Evolutionary conservation across 23 red algal genomes (phyloP).

Genomic region (Gracilaria gracilis): DNA sequence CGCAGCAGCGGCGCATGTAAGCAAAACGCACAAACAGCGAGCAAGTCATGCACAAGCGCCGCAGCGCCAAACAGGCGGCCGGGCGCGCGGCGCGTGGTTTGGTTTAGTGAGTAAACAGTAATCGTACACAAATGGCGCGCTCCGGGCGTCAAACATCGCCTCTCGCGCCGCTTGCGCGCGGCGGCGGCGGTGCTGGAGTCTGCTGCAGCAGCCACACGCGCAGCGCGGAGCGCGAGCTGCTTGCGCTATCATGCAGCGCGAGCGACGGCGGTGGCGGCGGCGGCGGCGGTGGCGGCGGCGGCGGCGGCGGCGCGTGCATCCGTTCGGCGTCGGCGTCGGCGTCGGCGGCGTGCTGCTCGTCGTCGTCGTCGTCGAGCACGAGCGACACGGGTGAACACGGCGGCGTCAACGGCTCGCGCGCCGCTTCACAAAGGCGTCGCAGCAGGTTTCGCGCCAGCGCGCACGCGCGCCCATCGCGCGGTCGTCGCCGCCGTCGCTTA

Average conservation of each 20-base stretch:
- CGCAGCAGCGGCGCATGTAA: no score
- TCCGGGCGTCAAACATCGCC: no score
- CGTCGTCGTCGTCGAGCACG: background rate
- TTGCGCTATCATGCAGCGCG: background rate
- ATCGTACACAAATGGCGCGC: no score
- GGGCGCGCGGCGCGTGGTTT: no score
- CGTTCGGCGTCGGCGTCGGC: background rate
- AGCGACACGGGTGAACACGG: background rate
- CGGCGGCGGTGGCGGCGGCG: background rate
- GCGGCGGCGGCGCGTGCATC: background rate
- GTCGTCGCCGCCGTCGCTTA: background rate
- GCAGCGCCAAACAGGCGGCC: no score
- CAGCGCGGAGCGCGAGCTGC: no score
- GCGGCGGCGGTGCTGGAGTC: no score
- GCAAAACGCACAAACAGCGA: no score
- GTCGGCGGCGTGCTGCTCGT: background rate
- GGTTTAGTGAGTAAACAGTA: no score
- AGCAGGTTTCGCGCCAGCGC: background rate
- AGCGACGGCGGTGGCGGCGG: background rate
- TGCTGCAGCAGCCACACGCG: no score
- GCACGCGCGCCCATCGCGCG: background rate
- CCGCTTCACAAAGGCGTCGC: background rate
- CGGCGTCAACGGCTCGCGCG: background rate
- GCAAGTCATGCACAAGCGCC: no score
- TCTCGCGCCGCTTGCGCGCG: no score